Base-by-base conservation (phyloP, 768 basidiomycete species). In the Kwoniella europaea region DNA sequence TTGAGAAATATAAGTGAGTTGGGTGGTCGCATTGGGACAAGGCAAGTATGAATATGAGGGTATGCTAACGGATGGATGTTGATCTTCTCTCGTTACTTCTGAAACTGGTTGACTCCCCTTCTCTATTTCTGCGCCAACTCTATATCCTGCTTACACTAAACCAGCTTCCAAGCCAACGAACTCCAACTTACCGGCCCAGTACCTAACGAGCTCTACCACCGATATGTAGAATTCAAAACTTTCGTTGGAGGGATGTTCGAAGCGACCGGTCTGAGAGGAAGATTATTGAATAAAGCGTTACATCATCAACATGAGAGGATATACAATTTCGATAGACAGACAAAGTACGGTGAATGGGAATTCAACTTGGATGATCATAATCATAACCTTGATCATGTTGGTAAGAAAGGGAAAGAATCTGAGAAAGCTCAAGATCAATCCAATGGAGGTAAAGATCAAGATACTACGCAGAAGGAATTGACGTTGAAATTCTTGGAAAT, bases 161-260 rank as follows among this genome's bases (percentile, higher is more conserved):
- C 77, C 63, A 85, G 85, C 29, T 87, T 87, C 81, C 82, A 85
- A 71, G 85, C 86, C 4, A 86, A 85, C 74, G 84, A 86, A 62
- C 65, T 87, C 2, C 86, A 87, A 68, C 83, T 87, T 12, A 75
- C 83, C 18, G 86, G 86, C 0, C 86, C 86, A n/a, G 83, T 85
- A 12, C 86, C 86, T 12, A 70, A 78, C 22, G 76, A 83, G 64
- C 82, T 87, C 7, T 82, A 83, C 42, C 80, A 82, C 65, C 76
- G 80, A 35, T 83, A 78, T 71, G 82, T 86, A 60, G 85, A 86
- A 63, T 86, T 85, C 78, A 79, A 77, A 35, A 78, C 83, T 2
- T 86, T 86, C 73, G 84, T 87, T 54, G 79, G 82, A 50, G 84
- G 84, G 50, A 85, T 86, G 84, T 87, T 86, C 77, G 73, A 77